Evolutionary conservation across 2,329 filamentous ascomycete species (phyloP), one percentile per base, ranked within the genome.

Genomic region (Westerdykella aurantiaca): DNA sequence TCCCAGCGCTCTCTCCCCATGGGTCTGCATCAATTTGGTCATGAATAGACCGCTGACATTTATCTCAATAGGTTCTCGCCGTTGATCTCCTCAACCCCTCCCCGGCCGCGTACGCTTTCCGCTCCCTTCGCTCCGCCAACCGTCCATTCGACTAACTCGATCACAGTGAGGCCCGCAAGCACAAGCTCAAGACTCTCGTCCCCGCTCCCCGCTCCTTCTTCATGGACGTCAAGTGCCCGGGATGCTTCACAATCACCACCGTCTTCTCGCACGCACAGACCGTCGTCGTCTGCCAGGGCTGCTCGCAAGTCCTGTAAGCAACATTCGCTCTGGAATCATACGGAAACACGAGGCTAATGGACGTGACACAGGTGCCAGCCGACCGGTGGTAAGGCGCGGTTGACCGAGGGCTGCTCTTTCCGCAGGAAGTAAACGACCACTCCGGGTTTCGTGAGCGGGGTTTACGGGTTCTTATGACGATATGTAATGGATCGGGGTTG

Each of bases 221-320:
- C 88, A 98, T 98, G 93, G 93, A 98, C 74, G 93, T 98, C 81
- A 98, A 98, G 86, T 98, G 93, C 87, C 93, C 93, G 73, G 93
- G 93, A 70, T 98, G 93, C 88, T 98, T 97, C 86, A 96, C 90
- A 76, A 98, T 98, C 83, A 98, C 93, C 75, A 98, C 93, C 75
- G 93, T 98, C 77, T 98, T 97, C 88, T 97, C 91, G 57, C 93
- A 98, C 83, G 93, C 93, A 75, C 93, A 98, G 83, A 98, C 93
- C 73, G 93, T 98, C 74, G 93, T 98, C 76, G 94, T 97, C 82
- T 98, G 93, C 86, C 89, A 67, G 58, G 93, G 93, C 69, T 98
- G 93, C 88, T 95, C 91, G 69, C 96, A 94, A 68, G 93, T 98
- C 63, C 88, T 98, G 63, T 67, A 66, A 64, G 63, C 33, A 25